Evolutionary conservation across 305 asterid genomes (phyloP).

Genomic region (Fraxinus nigra): DNA sequence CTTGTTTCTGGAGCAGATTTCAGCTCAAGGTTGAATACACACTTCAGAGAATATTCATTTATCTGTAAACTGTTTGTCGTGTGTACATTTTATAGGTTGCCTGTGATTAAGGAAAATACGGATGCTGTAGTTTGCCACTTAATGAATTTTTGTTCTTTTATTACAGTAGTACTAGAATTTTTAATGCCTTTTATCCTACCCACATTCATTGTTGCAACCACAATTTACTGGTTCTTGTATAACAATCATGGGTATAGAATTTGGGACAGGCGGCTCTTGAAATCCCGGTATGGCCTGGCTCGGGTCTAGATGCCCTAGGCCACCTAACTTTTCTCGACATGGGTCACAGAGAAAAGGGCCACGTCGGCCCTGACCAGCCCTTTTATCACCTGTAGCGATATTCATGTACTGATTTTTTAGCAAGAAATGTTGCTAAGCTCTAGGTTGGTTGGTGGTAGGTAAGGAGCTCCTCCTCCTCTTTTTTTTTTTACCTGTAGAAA

Average conservation of each 20-base stretch:
- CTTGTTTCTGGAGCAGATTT: background rate
- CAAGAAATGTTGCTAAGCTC: background rate
- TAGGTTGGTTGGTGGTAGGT: background rate
- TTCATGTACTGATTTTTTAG: background rate
- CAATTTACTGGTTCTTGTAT: no score
- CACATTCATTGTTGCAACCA: no score
- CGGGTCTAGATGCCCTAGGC: background rate
- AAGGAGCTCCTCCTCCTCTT: background rate
- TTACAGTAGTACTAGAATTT: no score
- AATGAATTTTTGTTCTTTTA: background rate
- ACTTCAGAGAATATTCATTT: background rate
- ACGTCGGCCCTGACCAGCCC: background rate
- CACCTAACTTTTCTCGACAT: background rate
- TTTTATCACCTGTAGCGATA: background rate
- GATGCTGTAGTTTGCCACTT: background rate
- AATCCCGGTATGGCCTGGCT: background rate
- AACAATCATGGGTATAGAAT: background rate
- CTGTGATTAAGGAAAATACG: background rate
- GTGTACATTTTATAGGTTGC: background rate
- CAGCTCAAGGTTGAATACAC: background rate
- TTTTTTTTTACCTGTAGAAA: background rate
- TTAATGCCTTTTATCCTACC: no score
- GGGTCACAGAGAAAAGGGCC: background rate
- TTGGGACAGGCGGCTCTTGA: background rate
- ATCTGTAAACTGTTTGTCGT: background rate